These are phyloP conservation scores for Moesziomyces antarcticus DNA, from an alignment of 1,284 basidiomycete species.

Conservation along the genomic window DNA sequence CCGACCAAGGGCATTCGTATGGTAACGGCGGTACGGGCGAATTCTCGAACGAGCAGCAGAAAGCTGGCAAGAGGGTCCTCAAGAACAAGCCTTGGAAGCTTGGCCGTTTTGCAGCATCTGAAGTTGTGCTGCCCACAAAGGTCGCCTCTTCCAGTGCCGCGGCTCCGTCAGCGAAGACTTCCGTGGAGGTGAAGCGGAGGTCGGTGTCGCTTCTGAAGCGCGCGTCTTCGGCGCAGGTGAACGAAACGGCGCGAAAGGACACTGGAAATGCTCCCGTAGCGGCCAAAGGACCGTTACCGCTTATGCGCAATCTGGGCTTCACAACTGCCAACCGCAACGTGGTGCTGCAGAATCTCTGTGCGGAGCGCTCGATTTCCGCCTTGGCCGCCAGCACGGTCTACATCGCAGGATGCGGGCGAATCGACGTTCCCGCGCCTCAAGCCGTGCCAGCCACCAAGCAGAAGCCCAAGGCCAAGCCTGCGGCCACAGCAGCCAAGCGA, in stretches of 20 bases:
- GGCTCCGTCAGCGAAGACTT: background rate
- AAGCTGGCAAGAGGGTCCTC: conserved; percentile 12
- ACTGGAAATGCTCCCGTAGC: conserved; percentile 3
- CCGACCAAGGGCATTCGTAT: conserved; percentile 15
- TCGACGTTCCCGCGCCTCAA: conserved; percentile 21
- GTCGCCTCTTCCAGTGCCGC: background rate
- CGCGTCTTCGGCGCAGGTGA: conserved; percentile 19
- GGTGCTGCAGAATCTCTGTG: conserved; percentile 38
- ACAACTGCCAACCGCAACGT: conserved; percentile 41
- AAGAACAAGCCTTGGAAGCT: conserved; percentile 44
- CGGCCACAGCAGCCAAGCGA: background rate
- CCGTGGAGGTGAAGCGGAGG: conserved; percentile 12
- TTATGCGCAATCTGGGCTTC: conserved; percentile 45
- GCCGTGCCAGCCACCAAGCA: conserved; percentile 1
- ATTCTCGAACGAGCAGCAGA: conserved; percentile 33
- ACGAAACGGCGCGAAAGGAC: conserved; percentile 9
- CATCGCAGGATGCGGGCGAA: conserved; percentile 26
- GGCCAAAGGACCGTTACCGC: background rate
- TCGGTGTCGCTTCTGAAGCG: conserved; percentile 27
- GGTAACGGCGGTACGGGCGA: conserved; percentile 42
- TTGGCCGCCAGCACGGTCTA: conserved; percentile 35
- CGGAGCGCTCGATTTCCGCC: conserved; percentile 24
- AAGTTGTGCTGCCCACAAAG: conserved; percentile 27
- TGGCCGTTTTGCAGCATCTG: conserved; percentile 37
- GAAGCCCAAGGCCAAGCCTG: background rate